A percentile compares a stretch with the other conserved stretches of the same genome.
Evolutionary conservation across 2,329 filamentous ascomycete species (phyloP).

Genomic region (Chrysoporthe cubensis): DNA sequence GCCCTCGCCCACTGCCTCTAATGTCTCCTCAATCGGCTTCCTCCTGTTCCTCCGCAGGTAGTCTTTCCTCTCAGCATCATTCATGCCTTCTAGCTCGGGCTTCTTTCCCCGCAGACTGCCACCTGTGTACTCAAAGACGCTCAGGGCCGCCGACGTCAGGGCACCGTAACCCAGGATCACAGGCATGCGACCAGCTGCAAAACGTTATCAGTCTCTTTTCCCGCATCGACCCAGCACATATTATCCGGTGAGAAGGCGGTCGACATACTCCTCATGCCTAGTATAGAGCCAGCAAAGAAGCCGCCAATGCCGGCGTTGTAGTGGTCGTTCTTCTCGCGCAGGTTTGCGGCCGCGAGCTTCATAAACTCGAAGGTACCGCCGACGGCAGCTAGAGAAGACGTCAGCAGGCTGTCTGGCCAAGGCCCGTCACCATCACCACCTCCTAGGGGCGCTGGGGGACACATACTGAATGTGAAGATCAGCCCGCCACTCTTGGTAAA

Average conservation of each 20-base stretch:
- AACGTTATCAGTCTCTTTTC: conserved; percentile 14
- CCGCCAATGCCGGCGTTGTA: conserved; percentile 77
- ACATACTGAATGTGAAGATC: conserved; percentile 68
- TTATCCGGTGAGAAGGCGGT: conserved; percentile 30
- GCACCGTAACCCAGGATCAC: conserved; percentile 70
- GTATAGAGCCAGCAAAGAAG: conserved; percentile 72
- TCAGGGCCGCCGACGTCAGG: conserved; percentile 59
- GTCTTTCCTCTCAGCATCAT: conserved; percentile 78
- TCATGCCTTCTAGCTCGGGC: conserved; percentile 66
- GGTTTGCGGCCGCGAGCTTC: conserved; percentile 76
- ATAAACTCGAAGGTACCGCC: conserved; percentile 80
- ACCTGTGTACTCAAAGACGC: conserved; percentile 70
- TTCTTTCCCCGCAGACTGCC: conserved; percentile 58
- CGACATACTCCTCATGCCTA: conserved; percentile 73
- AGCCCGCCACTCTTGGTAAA: conserved; percentile 79
- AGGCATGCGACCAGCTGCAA: conserved; percentile 66
- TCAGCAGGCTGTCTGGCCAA: conserved; percentile 18
- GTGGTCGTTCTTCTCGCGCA: conserved; percentile 81
- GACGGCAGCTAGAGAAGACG: conserved; percentile 61
- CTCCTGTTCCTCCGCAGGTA: conserved; percentile 73
- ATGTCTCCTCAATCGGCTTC: conserved; percentile 76
- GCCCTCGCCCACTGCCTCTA: conserved; percentile 82
- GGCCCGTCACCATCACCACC: background rate
- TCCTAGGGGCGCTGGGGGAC: background rate
- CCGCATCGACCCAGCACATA: too few relatives aligned